phyloP scores from a whole-genome alignment of 805 yeast genomes.

The Blastobotrys muscicola region DNA sequence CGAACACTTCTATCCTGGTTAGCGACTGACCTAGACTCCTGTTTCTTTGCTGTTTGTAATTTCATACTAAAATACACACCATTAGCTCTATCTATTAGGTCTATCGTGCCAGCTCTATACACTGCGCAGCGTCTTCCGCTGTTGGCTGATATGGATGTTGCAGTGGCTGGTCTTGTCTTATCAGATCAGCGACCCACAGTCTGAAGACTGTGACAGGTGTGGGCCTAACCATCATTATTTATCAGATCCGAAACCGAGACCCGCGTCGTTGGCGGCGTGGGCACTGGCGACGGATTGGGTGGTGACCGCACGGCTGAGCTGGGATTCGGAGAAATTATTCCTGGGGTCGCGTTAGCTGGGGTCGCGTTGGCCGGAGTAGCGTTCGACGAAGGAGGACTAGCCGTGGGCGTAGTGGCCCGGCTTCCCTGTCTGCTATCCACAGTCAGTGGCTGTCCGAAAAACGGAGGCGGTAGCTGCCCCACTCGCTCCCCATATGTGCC shows the following conservation, averaged over 20 bases:
- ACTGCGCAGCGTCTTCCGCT: not conserved
- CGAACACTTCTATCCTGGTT: slow-evolving; percentile 10
- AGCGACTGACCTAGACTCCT: no score
- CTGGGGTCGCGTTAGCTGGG: slow-evolving; percentile 1
- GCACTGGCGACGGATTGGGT: slow-evolving; percentile 1
- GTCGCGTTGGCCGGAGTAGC: slow-evolving; percentile 1
- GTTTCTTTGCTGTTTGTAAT: no score
- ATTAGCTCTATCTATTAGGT: slow-evolving; percentile 1
- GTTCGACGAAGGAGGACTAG: not conserved
- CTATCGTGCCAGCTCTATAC: slow-evolving; percentile 1
- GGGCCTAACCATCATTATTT: slow-evolving; percentile 2
- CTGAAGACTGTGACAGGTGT: no score
- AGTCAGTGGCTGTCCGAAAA: no score
- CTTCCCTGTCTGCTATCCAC: no score
- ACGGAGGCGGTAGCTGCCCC: not conserved
- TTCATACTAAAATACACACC: no score
- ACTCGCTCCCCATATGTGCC: not conserved
- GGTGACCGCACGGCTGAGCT: slow-evolving; percentile 5
- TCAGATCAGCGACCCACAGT: no score
- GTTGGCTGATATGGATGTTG: no score
- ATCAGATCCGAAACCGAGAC: slow-evolving; percentile 15
- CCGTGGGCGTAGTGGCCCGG: not conserved
- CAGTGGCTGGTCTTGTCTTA: no score
- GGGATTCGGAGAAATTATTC: not conserved
- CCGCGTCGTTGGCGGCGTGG: not conserved